These are phyloP conservation scores for Neofusicoccum cordaticola DNA, from an alignment of 2,329 filamentous ascomycete genomes.

Conservation along the genomic window DNA sequence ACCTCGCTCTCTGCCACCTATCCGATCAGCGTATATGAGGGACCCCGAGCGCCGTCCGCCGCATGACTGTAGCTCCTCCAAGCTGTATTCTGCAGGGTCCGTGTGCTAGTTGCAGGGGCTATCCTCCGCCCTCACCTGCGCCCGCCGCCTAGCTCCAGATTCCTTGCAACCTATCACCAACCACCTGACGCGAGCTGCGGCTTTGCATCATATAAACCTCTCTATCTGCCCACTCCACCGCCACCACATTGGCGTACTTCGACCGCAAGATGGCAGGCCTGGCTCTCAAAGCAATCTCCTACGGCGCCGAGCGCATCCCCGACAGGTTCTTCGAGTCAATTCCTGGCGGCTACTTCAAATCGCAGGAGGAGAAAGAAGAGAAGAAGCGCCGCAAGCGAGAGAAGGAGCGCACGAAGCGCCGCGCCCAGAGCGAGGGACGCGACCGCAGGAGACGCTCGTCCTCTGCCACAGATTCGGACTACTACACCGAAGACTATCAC, in stretches of 20 bases:
- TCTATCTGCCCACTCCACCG: background rate
- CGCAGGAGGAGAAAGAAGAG: conserved; percentile 25
- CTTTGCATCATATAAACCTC: conserved; percentile 17
- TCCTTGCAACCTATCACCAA: conserved; percentile 12
- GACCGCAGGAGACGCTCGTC: conserved; percentile 10
- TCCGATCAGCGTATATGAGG: background rate
- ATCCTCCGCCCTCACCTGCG: background rate
- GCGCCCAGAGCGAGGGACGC: conserved; percentile 18
- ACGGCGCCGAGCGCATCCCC: conserved; percentile 38
- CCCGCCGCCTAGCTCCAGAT: background rate
- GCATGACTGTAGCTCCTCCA: background rate
- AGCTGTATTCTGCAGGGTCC: background rate
- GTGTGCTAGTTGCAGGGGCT: conserved; percentile 1
- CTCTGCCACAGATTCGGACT: conserved; percentile 3
- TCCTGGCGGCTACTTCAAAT: conserved; percentile 37
- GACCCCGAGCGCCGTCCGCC: background rate
- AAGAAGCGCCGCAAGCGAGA: conserved; percentile 25
- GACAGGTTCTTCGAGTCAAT: conserved; percentile 38
- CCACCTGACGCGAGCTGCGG: conserved; percentile 2
- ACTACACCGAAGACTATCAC: conserved; percentile 17
- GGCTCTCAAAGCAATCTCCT: conserved; percentile 37
- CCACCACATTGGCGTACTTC: conserved; percentile 1
- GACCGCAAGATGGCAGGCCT: conserved; percentile 20
- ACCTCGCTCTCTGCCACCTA: background rate
- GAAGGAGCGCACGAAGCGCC: conserved; percentile 19